Evolutionary conservation across 208 protist genomes (phyloP).

Genomic region (Balamuthia mandrillaris): DNA sequence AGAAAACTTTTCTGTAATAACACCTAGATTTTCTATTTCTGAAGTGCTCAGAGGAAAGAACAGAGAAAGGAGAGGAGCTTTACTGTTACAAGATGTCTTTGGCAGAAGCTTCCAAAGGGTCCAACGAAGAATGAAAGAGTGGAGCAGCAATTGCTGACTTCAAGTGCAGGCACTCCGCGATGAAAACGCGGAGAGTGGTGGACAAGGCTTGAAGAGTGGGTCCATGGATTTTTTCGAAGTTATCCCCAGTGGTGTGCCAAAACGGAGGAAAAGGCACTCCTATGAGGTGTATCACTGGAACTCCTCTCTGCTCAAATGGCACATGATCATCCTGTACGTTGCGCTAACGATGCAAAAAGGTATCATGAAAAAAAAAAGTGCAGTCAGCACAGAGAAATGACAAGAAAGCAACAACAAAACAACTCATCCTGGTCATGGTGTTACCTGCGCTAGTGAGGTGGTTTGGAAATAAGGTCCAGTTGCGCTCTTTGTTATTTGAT

Average conservation of each 20-base stretch:
- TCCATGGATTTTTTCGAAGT: neutral
- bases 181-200: neutral
- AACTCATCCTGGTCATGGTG: neutral
- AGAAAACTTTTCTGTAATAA: too few species aligned
- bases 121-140: too few species aligned
- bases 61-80: too few species aligned
- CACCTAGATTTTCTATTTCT: too few species aligned
- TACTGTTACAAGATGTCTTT: too few species aligned
- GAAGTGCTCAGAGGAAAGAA: too few species aligned
- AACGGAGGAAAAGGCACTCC: constrained; percentile 69
- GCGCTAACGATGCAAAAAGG: neutral
- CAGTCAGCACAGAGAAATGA: neutral
- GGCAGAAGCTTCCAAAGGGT: too few species aligned
- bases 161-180: neutral
- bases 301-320: constrained; percentile 74
- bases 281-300: constrained; percentile 78
- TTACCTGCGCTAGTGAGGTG: neutral
- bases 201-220: neutral
- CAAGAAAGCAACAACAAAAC: neutral
- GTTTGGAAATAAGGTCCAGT: neutral
- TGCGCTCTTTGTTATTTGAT: neutral
- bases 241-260: neutral
- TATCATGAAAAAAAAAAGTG: neutral
- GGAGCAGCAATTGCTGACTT: too few species aligned
- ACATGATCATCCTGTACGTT: constrained; percentile 75